Base-by-base conservation (phyloP, 2,329 filamentous ascomycete genomes). In the Aspergillus sp. region DNA sequence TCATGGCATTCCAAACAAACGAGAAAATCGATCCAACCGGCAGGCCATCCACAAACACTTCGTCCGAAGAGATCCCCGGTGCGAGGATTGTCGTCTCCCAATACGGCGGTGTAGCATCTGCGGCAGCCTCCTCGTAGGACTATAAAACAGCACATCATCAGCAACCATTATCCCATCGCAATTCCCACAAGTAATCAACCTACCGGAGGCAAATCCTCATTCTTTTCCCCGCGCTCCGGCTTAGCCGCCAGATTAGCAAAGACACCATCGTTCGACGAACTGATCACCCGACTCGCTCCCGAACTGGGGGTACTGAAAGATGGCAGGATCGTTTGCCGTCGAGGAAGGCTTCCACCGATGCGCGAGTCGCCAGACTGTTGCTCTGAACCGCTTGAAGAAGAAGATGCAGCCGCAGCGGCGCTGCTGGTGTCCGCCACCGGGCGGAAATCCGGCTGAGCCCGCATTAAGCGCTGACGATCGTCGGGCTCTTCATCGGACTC, bases 51-150 rank as follows among this genome's bases (percentile, higher is more conserved):
- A 99, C 90, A 72, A 95, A 99, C 51, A 99, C 94, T 76, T 99
- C 95, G 73, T 98, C 93, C 41, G 88, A 87, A n/a, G 90, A 90
- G 66, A 95, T 87, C 58, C 94, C 95, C 0, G 95, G 95, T 0
- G 93, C 94, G 54, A 99, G 85, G 66, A 99, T 97, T 0, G 95
- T 98, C 5, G 95, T 99, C 81, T 99, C 95, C 95, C 95, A 99
- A 78, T 99, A 99, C 0, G 95, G 95, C 1, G 95, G 95, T 51
- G 95, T 95, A 23, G 92, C 90, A 76, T 99, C 95, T 44, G 94
- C 94, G 3, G 95, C 95, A 15, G 95, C 95, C 86, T 98, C 94
- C 83, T 99, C 95, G 76, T 99, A 99, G 38, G 94, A 93, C 91
- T 97, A 70, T 15, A 13, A 62, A 36, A 41, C n/a, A 47, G 53